Evolutionary conservation across 768 basidiomycete species (phyloP).

Genomic region (Hydnum rufescens): DNA sequence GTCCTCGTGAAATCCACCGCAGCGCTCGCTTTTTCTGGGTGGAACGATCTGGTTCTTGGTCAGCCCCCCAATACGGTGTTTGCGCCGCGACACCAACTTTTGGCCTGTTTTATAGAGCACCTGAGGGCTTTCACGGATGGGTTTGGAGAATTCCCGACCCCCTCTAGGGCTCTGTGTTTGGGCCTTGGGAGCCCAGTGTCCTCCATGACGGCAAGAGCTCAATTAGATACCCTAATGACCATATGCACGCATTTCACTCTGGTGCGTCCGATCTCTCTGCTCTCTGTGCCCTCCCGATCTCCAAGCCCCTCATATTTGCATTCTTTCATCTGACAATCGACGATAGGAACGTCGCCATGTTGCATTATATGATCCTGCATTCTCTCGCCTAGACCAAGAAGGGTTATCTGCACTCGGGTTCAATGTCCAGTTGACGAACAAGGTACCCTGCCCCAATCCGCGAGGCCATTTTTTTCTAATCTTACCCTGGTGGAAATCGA

Average conservation of each 20-base stretch:
- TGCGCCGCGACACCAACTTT: too few relatives aligned
- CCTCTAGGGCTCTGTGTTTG: slow-evolving; percentile 29
- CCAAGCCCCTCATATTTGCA: slow-evolving; percentile 10
- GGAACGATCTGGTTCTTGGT: too few relatives aligned
- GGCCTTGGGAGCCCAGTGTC: slow-evolving; percentile 53
- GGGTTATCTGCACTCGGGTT: slow-evolving; percentile 27
- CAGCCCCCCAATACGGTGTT: too few relatives aligned
- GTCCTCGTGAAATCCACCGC: too few relatives aligned
- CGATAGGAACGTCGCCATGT: slow-evolving; percentile 27
- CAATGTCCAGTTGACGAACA: slow-evolving; percentile 28
- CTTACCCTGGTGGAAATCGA: slow-evolving; percentile 2
- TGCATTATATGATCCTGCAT: slow-evolving; percentile 53
- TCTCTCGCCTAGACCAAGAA: slow-evolving; percentile 36
- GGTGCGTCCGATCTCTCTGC: slow-evolving; percentile 27
- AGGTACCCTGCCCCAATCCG: slow-evolving; percentile 24
- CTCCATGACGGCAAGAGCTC: slow-evolving; percentile 41
- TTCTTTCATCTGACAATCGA: slow-evolving; percentile 8
- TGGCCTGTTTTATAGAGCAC: too few relatives aligned
- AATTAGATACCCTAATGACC: slow-evolving; percentile 45
- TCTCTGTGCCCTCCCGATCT: slow-evolving; percentile 11
- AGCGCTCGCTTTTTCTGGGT: too few relatives aligned
- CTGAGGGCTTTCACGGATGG: too few relatives aligned
- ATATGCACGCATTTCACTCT: slow-evolving; percentile 34
- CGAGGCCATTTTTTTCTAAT: too few relatives aligned
- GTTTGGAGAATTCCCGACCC: background rate